These are phyloP conservation scores for Leccinum pseudoinsigne DNA, from an alignment of 1,284 basidiomycete genomes.

Conservation along the genomic window DNA sequence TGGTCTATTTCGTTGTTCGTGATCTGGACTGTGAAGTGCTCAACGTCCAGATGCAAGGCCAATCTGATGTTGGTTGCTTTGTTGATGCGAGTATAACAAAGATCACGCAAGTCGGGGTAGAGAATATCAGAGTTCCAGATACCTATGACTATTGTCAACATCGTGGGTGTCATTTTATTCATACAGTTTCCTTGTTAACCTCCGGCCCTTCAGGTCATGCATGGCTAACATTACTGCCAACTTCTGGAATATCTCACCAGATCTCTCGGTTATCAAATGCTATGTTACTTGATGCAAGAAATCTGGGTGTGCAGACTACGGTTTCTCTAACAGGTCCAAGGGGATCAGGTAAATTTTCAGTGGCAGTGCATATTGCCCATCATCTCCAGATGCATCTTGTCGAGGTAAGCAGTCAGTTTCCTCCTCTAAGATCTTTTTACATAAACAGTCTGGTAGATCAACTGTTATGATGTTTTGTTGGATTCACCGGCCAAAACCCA, in stretches of 20 bases:
- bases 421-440: not conserved
- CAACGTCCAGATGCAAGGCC: conserved; percentile 34
- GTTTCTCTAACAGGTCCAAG: conserved; percentile 75
- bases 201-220: conserved; percentile 12
- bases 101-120: conserved; percentile 79
- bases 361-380: conserved; percentile 57
- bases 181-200: conserved; percentile 9
- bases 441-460: conserved; percentile 52
- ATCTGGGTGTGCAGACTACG: conserved; percentile 62
- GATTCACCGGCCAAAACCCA: conserved; percentile 84
- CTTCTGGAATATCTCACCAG: conserved; percentile 36
- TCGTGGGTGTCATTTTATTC: conserved; percentile 36
- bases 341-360: conserved; percentile 76
- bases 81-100: conserved; percentile 75
- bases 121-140: conserved; percentile 67
- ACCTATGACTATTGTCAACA: conserved; percentile 54
- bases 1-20: conserved; percentile 80
- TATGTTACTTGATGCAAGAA: conserved; percentile 51
- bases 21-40: conserved; percentile 67
- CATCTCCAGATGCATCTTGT: conserved; percentile 76
- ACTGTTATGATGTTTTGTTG: conserved; percentile 84
- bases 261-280: conserved; percentile 56
- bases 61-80: conserved; percentile 81
- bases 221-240: not conserved
- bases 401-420: conserved; percentile 52